Percentiles rank a stretch among this genome's conserved stretches.
phyloP scores from a whole-genome alignment of 371 early-diverging fungal species.

The Rhizopus sp. region DNA sequence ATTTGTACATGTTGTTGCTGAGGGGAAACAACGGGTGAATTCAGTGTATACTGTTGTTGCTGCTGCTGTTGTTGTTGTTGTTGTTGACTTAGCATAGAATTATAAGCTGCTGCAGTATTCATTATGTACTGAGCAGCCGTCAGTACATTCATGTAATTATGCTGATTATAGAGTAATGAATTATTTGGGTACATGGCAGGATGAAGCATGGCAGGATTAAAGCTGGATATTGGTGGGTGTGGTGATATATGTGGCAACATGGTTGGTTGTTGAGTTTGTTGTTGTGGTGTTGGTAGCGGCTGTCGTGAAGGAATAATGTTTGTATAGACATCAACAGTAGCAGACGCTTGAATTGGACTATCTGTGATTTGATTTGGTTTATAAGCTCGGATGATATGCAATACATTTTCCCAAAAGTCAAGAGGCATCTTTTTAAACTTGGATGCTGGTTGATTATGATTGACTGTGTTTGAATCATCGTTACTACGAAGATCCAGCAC shows the following conservation, averaged over 20 bases:
- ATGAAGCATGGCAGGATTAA: conserved; percentile 8
- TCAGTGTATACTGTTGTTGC: conserved; percentile 2
- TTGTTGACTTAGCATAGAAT: conserved; percentile 11
- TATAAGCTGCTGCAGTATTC: conserved; percentile 12
- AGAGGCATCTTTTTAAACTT: conserved; percentile 23
- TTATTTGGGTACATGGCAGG: conserved; percentile 13
- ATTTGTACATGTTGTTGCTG: conserved; percentile 14
- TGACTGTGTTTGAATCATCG: conserved; percentile 6
- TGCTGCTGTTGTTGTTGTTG: conserved; percentile 1
- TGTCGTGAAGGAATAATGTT: conserved; percentile 11
- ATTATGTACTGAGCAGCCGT: conserved; percentile 21
- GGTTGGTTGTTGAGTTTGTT: not conserved
- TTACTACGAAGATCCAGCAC: conserved; percentile 23
- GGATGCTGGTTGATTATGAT: conserved; percentile 14
- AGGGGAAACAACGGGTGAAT: conserved; percentile 2
- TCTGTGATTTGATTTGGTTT: conserved; percentile 16
- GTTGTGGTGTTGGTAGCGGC: not conserved
- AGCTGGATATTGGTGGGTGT: conserved; percentile 2
- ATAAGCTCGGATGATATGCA: conserved; percentile 2
- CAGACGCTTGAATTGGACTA: conserved; percentile 11
- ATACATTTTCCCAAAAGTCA: conserved; percentile 17
- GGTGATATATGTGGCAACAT: not conserved
- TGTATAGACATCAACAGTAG: conserved; percentile 16
- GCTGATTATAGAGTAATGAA: conserved; percentile 5
- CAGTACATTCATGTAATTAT: conserved; percentile 15